Conservation (phyloP, 2,329 filamentous ascomycete genomes). For the Allantophomopsis cytisporea region DNA sequence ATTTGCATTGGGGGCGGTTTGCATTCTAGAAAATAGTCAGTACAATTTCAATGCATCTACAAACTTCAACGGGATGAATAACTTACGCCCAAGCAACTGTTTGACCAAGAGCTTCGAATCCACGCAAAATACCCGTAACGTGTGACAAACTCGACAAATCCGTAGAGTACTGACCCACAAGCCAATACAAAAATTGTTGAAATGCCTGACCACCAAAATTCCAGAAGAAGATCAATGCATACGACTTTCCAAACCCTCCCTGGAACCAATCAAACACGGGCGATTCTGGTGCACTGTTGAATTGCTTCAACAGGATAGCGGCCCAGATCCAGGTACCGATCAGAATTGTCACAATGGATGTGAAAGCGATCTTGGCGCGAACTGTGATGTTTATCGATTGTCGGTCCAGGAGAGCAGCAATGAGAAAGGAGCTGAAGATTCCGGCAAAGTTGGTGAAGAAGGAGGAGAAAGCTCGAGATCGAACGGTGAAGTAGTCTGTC, state of each 20-base stretch:
- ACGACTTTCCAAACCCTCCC: constrained; percentile 49
- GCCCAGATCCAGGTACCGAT: constrained; percentile 64
- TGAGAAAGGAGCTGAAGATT: constrained; percentile 48
- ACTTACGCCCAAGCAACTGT: too few species aligned
- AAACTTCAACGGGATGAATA: too few species aligned
- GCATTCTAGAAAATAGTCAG: too few species aligned
- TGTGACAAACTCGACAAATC: too few species aligned
- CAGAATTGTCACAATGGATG: constrained; percentile 28
- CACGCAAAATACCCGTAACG: too few species aligned
- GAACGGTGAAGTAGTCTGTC: constrained; percentile 55
- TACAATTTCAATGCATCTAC: too few species aligned
- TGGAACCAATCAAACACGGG: constrained; percentile 55
- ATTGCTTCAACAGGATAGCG: constrained; percentile 39
- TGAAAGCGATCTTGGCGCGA: constrained; percentile 12
- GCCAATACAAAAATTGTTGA: too few species aligned
- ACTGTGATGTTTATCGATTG: constrained; percentile 10
- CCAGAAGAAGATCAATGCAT: constrained; percentile 54
- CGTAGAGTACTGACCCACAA: too few species aligned
- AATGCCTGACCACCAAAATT: constrained; percentile 46
- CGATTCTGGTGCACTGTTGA: constrained; percentile 34
- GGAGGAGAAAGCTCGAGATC: constrained; percentile 54
- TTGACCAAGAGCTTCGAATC: too few species aligned
- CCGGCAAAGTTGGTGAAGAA: constrained; percentile 58
- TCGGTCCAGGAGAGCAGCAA: constrained; percentile 29
- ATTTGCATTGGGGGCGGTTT: too few species aligned